Evolutionary conservation across 2,329 filamentous ascomycete genomes (phyloP), one percentile per base, ranked within the genome.

Genomic region (Alternaria postmessia): DNA sequence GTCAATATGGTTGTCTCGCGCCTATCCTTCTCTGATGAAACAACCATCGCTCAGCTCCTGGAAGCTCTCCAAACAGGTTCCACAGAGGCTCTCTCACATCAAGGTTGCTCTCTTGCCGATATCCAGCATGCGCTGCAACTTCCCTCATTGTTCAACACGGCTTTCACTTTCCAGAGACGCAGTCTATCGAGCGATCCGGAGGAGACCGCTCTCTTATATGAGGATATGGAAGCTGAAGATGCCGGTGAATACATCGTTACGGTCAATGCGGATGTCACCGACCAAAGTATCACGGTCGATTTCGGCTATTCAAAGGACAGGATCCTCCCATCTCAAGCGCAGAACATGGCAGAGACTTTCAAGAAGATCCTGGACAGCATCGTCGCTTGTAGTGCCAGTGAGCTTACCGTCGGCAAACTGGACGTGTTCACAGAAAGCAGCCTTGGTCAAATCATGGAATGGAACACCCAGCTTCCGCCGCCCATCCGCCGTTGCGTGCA

Each of bases 1-100:
- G 83, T 87, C 59, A 86, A 85, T 54, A 86, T 87, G 81, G 78
- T 87, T 3, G 81, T 85, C 46, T 85, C 81, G 59, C 80, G 82
- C 6, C 75, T 86, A 4, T 69, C 76, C 56, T 64, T 83, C 70
- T 57, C 73, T 48, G 54, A 74, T 66, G 55, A 78, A 46, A 54
- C 76, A 68, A 46, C 71, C 12, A 68, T 86, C 9, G 59, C 69
- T 2, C 78, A 82, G 11, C 70, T 81, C 0, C 73, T 84, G 0
- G 79, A 81, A 30, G 73, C 73, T 11, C 75, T 84, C 0, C 84
- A 85, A 42, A 72, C 74, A 12, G 80, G 85, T 55, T 82, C 83
- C 18, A 76, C 83, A 20, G 72, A 77, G 39, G 80, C 81, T 42
- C 76, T 86, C 60, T 75, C 79, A 0, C 79, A 86, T 62, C 84